A percentile compares a stretch with the other conserved stretches of the same genome.
phyloP scores from a whole-genome alignment of 257 asterid species.

The Solanum chilense region DNA sequence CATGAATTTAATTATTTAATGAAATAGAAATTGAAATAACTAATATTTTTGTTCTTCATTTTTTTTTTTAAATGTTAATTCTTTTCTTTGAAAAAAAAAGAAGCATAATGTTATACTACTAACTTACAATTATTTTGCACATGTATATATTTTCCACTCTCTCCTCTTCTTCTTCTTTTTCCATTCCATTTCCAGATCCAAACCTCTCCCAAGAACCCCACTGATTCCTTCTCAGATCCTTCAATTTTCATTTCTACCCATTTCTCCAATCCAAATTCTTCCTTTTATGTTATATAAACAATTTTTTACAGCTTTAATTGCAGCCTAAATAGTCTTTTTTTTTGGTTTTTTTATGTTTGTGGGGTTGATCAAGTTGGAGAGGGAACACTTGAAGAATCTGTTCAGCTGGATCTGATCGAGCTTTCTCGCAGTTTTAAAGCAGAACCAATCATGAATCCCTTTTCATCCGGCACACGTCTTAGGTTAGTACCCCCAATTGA shows the following conservation, averaged over 20 bases:
- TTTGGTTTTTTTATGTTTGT: neutral
- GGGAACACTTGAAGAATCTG: neutral
- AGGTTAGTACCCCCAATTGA: slow-evolving; percentile 27
- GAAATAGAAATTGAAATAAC: too few species aligned
- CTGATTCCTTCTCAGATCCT: neutral
- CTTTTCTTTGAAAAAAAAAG: too few species aligned
- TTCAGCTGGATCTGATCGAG: slow-evolving; percentile 54
- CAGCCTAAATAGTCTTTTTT: neutral
- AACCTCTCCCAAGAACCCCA: neutral
- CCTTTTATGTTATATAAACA: neutral
- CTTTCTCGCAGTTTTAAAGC: slow-evolving; percentile 37
- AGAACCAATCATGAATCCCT: slow-evolving; percentile 79
- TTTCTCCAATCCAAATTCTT: neutral
- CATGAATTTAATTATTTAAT: too few species aligned
- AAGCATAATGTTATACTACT: neutral
- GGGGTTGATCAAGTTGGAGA: neutral
- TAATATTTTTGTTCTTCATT: too few species aligned
- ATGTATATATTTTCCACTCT: neutral
- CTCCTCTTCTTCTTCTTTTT: neutral
- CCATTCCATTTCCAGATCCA: neutral
- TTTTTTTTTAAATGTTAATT: neutral
- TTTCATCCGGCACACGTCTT: slow-evolving; percentile 82
- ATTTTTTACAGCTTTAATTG: neutral
- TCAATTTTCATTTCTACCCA: neutral
- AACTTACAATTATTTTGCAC: neutral